Evolutionary conservation across 106 monocot species (phyloP).

Genomic region (Phalaenopsis equestris): DNA sequence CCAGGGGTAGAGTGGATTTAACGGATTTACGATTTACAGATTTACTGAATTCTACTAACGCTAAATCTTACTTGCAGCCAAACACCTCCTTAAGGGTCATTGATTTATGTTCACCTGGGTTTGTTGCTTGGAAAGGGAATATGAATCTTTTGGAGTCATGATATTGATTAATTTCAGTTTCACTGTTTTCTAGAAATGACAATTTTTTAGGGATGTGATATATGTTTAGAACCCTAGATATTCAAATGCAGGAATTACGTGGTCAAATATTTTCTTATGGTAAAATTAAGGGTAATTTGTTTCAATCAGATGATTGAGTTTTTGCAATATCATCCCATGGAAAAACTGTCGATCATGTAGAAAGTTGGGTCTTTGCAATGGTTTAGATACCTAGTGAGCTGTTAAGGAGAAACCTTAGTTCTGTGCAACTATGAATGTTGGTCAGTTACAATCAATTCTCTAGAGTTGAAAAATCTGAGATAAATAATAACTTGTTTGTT

Average conservation of each 20-base stretch:
- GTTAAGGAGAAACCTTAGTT: background rate
- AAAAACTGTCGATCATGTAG: background rate
- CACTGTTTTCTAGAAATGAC: background rate
- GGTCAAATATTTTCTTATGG: background rate
- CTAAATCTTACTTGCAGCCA: too few relatives aligned
- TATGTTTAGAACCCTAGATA: background rate
- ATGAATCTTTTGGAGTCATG: background rate
- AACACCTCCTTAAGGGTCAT: background rate
- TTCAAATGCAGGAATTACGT: background rate
- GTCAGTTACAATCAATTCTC: too few relatives aligned
- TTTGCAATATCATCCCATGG: background rate
- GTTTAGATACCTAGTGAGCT: background rate
- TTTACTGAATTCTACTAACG: too few relatives aligned
- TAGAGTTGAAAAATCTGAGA: too few relatives aligned
- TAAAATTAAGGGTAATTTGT: background rate
- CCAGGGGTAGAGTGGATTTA: too few relatives aligned
- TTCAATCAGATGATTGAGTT: background rate
- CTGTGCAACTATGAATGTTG: too few relatives aligned
- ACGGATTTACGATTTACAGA: too few relatives aligned
- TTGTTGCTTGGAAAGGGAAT: background rate
- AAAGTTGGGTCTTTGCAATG: background rate
- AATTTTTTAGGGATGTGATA: background rate
- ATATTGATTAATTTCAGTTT: too few relatives aligned
- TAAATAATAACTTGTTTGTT: too few relatives aligned
- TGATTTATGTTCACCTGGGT: background rate